Evolutionary conservation across 352 stramenopile species (phyloP), one percentile per base, ranked within the genome.

Genomic region (Phytophthora litchii): DNA sequence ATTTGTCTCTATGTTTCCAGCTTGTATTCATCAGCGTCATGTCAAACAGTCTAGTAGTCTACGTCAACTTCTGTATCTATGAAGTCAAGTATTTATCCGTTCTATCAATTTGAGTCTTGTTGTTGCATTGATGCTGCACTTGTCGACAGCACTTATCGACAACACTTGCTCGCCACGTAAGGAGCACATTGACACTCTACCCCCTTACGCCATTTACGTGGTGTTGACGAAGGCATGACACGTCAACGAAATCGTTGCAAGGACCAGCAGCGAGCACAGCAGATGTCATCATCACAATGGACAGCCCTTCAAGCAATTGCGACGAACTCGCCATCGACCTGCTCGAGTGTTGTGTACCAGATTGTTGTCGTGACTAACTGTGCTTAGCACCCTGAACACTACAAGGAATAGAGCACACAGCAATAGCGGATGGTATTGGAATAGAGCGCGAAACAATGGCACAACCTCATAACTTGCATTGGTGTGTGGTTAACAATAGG

Each of bases 1-100:
- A 64, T 68, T 27, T 69, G 64, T 72, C n/a, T 72, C 38, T 45
- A 51, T 69, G 63, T 72, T 19, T 52, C 41, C 9, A 64, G 41
- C 36, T 62, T 36, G 61, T 65, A 54, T 66, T 62, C 49, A 60
- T 70, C 56, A 27, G 54, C 50, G 61, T 70, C 42, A 55, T 70
- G 34, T 50, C 57, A 60, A 27, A 25, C 34, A 61, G 55, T 70
- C 48, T 66, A 64, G 32, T 68, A 54, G 34, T 54, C 45, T 60
- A 54, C 41, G 60, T 64, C 20, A 47, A 52, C 34, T 25, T 38
- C 27, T 64, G 46, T 64, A 51, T 61, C 54, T 44, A 37, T 64
- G 7, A 46, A 58, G 37, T 58, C 53, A 40, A 68, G 60, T 69
- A 69, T 64, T 69, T 69, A 69, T 54, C 13, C 44, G 19, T 34